Base-by-base conservation (phyloP, 805 yeast genomes). In the Priceomyces haplophilus region DNA sequence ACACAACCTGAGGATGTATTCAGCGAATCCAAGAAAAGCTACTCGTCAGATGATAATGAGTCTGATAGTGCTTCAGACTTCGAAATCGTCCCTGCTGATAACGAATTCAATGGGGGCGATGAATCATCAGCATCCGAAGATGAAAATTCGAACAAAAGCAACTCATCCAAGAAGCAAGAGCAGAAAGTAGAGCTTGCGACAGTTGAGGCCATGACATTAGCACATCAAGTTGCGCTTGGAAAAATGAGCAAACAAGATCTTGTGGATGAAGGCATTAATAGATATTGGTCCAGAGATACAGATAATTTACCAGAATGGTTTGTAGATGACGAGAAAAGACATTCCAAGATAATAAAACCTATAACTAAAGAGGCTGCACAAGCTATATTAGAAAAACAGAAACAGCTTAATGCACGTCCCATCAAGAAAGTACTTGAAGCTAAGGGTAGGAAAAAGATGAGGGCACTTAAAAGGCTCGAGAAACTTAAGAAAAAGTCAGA, bases 381-480 rank as follows among this genome's bases (percentile, higher is more conserved):
- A 34, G 76, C 76, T 2, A 67, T 69, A 40, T 66, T 61, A 42
- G 73, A 70, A 45, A 69, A 69, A 50, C 63, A 64, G 53, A 68
- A 60, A 52, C 69, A 90, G 47, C 69, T 93, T 62, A 93, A 93
- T 65, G 97, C 99, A 8, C 82, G 99, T 64, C 99, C 99, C 8
- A 91, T 93, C 59, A 93, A 93, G 80, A 93, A 93, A 79, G 97
- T 93, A n/a, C 78, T 87, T 53, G 99, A 93, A 67, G 99, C 99
- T 4, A 83, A 88, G 62, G 97, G 96, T 18, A 83, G 99, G 67
- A 91, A 91, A 83, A 86, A 86, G 77, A 76, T 84, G 85, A 81
- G 95, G 64, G 93, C 96, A 6, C 72, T 83, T 55, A 80, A 83
- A 59, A 80, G 95, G 58, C 67, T 90, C 47, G 97, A 89, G 64